Percentiles rank a stretch among this genome's conserved stretches.
Evolutionary conservation across 257 asterid genomes (phyloP).

Genomic region (Asclepias syriaca): DNA sequence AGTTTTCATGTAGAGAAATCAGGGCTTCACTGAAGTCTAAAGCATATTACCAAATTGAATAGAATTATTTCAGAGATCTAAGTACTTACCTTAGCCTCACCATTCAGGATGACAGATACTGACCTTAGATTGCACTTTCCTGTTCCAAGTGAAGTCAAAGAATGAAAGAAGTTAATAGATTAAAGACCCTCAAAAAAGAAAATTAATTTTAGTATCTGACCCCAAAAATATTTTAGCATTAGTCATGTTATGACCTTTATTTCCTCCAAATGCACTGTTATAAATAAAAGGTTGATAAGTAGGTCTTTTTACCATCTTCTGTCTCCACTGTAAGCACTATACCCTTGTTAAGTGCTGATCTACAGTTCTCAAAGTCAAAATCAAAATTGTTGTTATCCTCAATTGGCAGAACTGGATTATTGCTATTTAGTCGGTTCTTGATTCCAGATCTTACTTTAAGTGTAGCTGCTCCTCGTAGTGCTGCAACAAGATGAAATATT

Average conservation of each 20-base stretch:
- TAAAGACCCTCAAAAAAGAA: not conserved
- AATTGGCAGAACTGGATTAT: slow-evolving; percentile 58
- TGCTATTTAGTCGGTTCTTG: slow-evolving; percentile 56
- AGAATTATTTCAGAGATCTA: not conserved
- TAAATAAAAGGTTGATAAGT: not conserved
- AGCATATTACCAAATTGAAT: not conserved
- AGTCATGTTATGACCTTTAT: not conserved
- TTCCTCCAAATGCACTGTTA: not conserved
- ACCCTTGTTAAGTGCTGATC: slow-evolving; percentile 64
- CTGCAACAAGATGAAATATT: slow-evolving; percentile 32
- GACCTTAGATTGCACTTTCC: slow-evolving; percentile 52
- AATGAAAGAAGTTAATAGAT: not conserved
- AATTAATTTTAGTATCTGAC: not conserved
- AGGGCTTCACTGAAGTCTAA: not conserved
- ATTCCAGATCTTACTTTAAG: slow-evolving; percentile 61
- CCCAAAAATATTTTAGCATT: not conserved
- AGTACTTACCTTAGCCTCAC: slow-evolving; percentile 58
- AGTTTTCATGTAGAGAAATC: not conserved
- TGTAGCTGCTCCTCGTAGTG: slow-evolving; percentile 82
- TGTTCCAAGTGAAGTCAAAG: slow-evolving; percentile 29
- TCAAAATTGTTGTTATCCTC: slow-evolving; percentile 49
- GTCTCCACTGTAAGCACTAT: slow-evolving; percentile 54
- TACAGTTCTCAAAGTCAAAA: slow-evolving; percentile 59
- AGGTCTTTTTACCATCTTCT: slow-evolving; percentile 50
- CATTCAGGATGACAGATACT: slow-evolving; percentile 51